These are phyloP conservation scores for Dactylonectria macrodidyma DNA, from an alignment of 2,329 filamentous ascomycete genomes.

Conservation along the genomic window DNA sequence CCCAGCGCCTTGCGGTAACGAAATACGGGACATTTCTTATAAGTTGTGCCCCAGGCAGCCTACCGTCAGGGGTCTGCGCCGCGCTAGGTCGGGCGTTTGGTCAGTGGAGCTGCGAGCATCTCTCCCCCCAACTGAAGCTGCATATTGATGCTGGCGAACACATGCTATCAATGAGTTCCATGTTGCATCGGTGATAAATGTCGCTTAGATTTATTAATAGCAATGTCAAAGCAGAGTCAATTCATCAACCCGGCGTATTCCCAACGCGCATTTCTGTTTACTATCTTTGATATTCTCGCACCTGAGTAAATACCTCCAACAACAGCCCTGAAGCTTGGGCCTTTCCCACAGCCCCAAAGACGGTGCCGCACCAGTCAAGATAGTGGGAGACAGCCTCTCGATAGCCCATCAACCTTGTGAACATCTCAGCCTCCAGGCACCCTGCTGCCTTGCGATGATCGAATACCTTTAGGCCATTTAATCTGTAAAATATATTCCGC, in stretches of 20 bases:
- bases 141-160: not conserved
- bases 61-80: conserved; percentile 1
- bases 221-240: not conserved
- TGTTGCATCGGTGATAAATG: too few species aligned
- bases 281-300: too few species aligned
- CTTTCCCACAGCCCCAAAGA: not conserved
- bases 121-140: not conserved
- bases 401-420: not conserved
- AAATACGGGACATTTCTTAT: not conserved
- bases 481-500: not conserved
- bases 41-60: not conserved
- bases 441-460: not conserved
- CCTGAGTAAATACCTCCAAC: too few species aligned
- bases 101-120: not conserved
- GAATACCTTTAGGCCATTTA: not conserved
- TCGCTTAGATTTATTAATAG: not conserved
- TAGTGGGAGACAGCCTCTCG: not conserved
- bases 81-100: conserved; percentile 6
- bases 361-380: not conserved
- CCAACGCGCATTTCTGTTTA: too few species aligned
- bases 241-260: not conserved
- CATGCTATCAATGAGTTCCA: too few species aligned
- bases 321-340: not conserved
- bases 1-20: not conserved
- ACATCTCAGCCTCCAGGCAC: not conserved